Percentiles rank a stretch among this genome's conserved stretches.
Conservation (phyloP, 140 eudicot species). For the Ambrosia hybrid region DNA sequence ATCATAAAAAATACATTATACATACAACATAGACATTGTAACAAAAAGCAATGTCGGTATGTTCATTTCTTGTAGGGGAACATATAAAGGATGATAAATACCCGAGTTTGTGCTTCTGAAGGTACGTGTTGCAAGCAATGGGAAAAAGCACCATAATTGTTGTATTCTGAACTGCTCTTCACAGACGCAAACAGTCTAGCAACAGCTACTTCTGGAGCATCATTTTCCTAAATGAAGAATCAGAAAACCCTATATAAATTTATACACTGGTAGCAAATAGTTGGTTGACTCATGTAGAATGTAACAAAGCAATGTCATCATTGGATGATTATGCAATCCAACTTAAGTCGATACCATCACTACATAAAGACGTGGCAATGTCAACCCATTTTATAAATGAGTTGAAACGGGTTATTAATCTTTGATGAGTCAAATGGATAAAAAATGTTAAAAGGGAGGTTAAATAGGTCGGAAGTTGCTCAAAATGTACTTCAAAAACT, state of each 20-base stretch:
- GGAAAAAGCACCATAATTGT: conserved; percentile 49
- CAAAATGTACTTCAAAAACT: too few species aligned
- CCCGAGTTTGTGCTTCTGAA: conserved; percentile 79
- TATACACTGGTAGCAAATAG: not conserved
- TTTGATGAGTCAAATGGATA: not conserved
- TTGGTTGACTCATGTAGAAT: conserved; percentile 7
- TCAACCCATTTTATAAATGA: not conserved
- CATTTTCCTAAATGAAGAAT: conserved; percentile 55
- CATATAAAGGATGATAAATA: conserved; percentile 31
- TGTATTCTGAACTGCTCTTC: conserved; percentile 50
- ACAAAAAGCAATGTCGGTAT: conserved; percentile 2
- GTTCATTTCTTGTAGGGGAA: conserved; percentile 11
- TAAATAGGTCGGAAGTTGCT: not conserved
- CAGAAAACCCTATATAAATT: conserved; percentile 25
- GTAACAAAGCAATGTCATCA: conserved; percentile 19
- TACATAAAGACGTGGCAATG: not conserved
- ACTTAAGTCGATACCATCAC: not conserved
- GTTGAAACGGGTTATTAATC: not conserved
- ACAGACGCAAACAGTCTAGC: conserved; percentile 87
- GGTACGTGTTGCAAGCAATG: conserved; percentile 85
- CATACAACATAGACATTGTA: not conserved
- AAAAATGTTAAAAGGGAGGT: not conserved
- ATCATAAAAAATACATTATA: conserved; percentile 23
- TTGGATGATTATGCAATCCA: conserved; percentile 2
- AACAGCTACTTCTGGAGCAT: conserved; percentile 84